phyloP scores from a whole-genome alignment of 2,329 filamentous ascomycete species.

The Aspergillus proliferans region DNA sequence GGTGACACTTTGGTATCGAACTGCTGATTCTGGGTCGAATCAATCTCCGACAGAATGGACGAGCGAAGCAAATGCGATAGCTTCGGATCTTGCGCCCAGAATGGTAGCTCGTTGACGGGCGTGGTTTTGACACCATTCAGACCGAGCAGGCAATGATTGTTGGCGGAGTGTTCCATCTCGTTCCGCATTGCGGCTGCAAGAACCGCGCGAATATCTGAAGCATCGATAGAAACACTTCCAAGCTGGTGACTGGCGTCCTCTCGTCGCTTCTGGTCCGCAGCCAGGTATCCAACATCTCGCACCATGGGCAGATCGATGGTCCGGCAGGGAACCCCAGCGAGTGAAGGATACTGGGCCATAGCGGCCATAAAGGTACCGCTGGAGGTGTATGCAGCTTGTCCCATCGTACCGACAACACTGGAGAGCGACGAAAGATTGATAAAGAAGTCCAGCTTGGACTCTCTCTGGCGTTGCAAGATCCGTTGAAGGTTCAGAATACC shows the following conservation, averaged over 20 bases:
- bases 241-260: slow-evolving; percentile 21
- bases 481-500: slow-evolving; percentile 26
- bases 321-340: slow-evolving; percentile 19
- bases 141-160: slow-evolving; percentile 50
- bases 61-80: background rate
- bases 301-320: slow-evolving; percentile 25
- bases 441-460: slow-evolving; percentile 20
- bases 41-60: background rate
- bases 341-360: slow-evolving; percentile 20
- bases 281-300: slow-evolving; percentile 18
- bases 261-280: slow-evolving; percentile 13
- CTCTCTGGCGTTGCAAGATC: slow-evolving; percentile 5
- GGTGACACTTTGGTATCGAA: slow-evolving; percentile 4
- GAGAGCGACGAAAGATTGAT: slow-evolving; percentile 22
- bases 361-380: slow-evolving; percentile 22
- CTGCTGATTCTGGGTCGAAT: slow-evolving; percentile 45
- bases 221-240: slow-evolving; percentile 21
- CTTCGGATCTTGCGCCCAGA: slow-evolving; percentile 45
- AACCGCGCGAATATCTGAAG: slow-evolving; percentile 51
- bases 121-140: slow-evolving; percentile 37
- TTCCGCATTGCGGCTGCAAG: slow-evolving; percentile 48
- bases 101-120: slow-evolving; percentile 16
- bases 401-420: slow-evolving; percentile 21
- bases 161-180: slow-evolving; percentile 37
- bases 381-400: slow-evolving; percentile 23